Evolutionary conservation across 768 basidiomycete species (phyloP).

Genomic region (Suillus ampliporus): DNA sequence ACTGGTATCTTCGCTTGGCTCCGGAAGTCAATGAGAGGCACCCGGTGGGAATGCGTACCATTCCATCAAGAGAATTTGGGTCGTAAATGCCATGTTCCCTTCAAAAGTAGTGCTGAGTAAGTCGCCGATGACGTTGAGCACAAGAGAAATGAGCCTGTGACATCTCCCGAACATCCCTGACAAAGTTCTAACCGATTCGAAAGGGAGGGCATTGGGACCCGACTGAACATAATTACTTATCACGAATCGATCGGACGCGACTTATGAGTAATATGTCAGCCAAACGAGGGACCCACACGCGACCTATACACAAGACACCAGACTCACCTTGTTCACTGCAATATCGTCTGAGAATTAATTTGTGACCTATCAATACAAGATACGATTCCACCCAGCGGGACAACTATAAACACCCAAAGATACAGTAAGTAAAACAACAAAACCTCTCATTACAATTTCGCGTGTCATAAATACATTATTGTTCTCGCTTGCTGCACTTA

Average conservation of each 20-base stretch:
- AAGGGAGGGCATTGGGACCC: too few relatives aligned
- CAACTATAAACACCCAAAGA: not conserved
- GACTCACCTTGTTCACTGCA: not conserved
- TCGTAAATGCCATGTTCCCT: not conserved
- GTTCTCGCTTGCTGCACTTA: constrained; percentile 19
- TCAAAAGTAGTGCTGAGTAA: not conserved
- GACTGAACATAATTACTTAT: too few relatives aligned
- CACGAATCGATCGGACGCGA: not conserved
- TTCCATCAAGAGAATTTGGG: not conserved
- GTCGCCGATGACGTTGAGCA: too few relatives aligned
- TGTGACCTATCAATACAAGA: not conserved
- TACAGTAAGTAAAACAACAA: not conserved
- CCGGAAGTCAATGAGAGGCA: not conserved
- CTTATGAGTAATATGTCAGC: not conserved
- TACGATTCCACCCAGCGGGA: not conserved
- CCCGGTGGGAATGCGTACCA: not conserved
- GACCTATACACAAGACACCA: not conserved
- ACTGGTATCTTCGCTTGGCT: not conserved
- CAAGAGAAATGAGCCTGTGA: too few relatives aligned
- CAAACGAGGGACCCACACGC: not conserved
- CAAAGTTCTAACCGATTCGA: too few relatives aligned
- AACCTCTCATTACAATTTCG: constrained; percentile 5
- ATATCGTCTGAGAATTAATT: not conserved
- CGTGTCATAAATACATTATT: not conserved
- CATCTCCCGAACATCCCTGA: too few relatives aligned